Conservation (phyloP, 225 moss, liverwort and hornwort genomes). For the Bryoerythrophyllum caledonicum region DNA sequence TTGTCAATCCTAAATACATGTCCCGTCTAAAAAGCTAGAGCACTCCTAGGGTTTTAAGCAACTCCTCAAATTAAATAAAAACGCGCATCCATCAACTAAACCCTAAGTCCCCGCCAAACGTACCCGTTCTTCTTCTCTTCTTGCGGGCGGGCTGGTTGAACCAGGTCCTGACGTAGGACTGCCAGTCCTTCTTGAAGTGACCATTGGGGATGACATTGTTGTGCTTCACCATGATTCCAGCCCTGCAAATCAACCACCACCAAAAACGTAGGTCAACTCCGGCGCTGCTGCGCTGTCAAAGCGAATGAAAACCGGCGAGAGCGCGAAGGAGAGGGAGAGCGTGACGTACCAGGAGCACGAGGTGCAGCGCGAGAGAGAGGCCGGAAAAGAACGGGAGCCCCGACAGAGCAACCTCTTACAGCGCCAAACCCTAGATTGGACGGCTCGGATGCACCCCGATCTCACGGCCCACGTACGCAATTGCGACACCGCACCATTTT, state of each 20-base stretch:
- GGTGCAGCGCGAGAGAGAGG: conserved; percentile 12
- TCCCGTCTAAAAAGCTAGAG: background rate
- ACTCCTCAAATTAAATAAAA: background rate
- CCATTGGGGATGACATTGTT: conserved; percentile 84
- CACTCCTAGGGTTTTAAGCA: background rate
- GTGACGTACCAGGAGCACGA: conserved; percentile 3
- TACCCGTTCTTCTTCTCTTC: conserved; percentile 65
- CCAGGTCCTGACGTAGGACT: conserved; percentile 76
- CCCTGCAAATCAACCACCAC: conserved; percentile 1
- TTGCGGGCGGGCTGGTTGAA: conserved; percentile 85
- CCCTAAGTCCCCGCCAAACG: background rate
- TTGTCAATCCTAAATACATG: background rate
- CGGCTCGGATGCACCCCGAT: conserved; percentile 4
- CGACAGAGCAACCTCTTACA: background rate
- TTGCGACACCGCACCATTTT: too few species aligned
- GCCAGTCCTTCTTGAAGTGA: conserved; percentile 92
- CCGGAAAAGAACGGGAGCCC: background rate
- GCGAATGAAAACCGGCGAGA: too few species aligned
- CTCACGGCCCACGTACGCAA: background rate
- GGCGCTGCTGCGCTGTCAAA: too few species aligned
- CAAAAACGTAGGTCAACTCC: background rate
- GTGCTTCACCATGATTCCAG: conserved; percentile 68
- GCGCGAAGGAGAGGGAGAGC: too few species aligned
- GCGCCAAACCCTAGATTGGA: conserved; percentile 26
- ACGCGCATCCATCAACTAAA: background rate